Evolutionary conservation across 805 yeast species (phyloP).

Genomic region (Candida ulmi): DNA sequence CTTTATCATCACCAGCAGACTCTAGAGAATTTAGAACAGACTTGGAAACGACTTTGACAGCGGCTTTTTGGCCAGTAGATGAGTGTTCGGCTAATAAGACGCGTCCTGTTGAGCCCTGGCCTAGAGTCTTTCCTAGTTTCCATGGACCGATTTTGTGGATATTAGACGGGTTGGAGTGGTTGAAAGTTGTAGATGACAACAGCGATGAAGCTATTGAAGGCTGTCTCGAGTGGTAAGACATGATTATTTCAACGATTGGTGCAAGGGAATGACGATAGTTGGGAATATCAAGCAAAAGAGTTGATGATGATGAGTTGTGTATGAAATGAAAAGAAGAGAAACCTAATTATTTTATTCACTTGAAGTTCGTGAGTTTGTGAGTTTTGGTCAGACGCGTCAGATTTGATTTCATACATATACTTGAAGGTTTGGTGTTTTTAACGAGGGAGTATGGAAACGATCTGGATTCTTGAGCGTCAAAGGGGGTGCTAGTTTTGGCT

Average conservation of each 20-base stretch:
- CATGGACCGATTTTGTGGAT: constrained; percentile 66
- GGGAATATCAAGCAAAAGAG: too few relatives aligned
- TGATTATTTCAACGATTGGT: constrained; percentile 12
- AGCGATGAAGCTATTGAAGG: constrained; percentile 54
- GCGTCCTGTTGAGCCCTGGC: constrained; percentile 80
- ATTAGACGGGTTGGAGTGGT: constrained; percentile 29
- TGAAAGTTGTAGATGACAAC: constrained; percentile 38
- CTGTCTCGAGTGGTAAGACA: constrained; percentile 43
- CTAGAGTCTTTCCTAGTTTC: constrained; percentile 73
- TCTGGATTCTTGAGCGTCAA: too few relatives aligned
- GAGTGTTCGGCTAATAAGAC: constrained; percentile 70
- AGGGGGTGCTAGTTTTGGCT: too few relatives aligned
- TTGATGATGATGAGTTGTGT: too few relatives aligned
- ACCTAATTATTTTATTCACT: too few relatives aligned
- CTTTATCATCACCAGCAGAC: constrained; percentile 29
- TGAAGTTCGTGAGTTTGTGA: too few relatives aligned
- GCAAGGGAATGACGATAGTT: not conserved
- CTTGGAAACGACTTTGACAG: constrained; percentile 78
- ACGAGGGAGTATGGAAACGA: too few relatives aligned
- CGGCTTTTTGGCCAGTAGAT: constrained; percentile 69
- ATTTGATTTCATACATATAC: not conserved
- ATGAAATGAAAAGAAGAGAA: not conserved
- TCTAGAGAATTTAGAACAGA: constrained; percentile 37
- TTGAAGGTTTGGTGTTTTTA: too few relatives aligned
- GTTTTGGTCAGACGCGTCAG: not conserved